Conservation (phyloP, 2,329 filamentous ascomycete species). For the Trichoderma sp. region DNA sequence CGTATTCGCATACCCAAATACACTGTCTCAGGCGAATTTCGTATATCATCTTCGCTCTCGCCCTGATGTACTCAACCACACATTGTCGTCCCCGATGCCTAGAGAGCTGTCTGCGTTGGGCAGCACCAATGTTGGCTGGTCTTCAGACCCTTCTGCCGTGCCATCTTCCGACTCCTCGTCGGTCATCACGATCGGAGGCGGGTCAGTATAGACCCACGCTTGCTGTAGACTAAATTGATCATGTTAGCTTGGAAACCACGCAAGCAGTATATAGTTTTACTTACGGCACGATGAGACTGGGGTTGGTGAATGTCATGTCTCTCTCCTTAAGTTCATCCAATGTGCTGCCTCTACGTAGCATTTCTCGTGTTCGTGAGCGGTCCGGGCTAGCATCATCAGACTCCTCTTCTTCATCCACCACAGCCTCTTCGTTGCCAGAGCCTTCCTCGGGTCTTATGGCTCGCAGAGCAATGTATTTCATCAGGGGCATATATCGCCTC, state of each 20-base stretch:
- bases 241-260: background rate
- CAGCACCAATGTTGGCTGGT: conserved; percentile 29
- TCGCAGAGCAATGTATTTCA: conserved; percentile 85
- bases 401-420: conserved; percentile 36
- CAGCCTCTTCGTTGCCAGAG: conserved; percentile 35
- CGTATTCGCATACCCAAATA: background rate
- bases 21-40: background rate
- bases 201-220: conserved; percentile 65
- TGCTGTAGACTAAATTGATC: conserved; percentile 54
- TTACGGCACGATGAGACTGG: conserved; percentile 66
- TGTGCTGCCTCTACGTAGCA: conserved; percentile 57
- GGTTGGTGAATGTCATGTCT: conserved; percentile 71
- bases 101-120: conserved; percentile 36
- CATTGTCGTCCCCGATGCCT: conserved; percentile 40
- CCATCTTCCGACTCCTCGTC: conserved; percentile 29
- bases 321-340: conserved; percentile 71
- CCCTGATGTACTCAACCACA: conserved; percentile 32
- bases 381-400: conserved; percentile 40
- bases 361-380: conserved; percentile 37
- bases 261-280: conserved; percentile 31
- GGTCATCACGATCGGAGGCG: conserved; percentile 36
- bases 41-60: conserved; percentile 3
- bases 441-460: conserved; percentile 67
- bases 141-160: conserved; percentile 15
- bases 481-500: conserved; percentile 80